Evolutionary conservation across 345 rosid genomes (phyloP).

Genomic region (Rubroshorea leprosula): DNA sequence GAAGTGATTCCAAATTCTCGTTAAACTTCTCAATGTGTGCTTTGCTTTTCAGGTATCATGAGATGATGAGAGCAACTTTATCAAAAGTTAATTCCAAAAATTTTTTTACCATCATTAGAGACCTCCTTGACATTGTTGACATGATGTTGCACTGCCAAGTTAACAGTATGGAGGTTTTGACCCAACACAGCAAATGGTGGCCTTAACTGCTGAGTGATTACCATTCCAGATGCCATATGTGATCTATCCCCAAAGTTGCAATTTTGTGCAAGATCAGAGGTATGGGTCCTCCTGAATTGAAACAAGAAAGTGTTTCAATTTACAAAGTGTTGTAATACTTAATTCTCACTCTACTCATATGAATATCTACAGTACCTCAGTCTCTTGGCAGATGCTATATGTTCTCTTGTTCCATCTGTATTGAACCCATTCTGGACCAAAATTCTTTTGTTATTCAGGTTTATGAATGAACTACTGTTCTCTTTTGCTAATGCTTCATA

Average conservation of each 20-base stretch:
- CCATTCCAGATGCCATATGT: conserved; percentile 36
- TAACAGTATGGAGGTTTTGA: conserved; percentile 38
- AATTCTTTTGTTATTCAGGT: conserved; percentile 69
- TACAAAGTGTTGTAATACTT: not conserved
- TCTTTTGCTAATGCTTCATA: conserved; percentile 86
- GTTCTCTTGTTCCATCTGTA: conserved; percentile 36
- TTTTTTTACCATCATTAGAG: conserved; percentile 36
- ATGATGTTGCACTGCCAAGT: conserved; percentile 26
- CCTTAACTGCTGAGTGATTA: conserved; percentile 43
- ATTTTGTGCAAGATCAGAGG: conserved; percentile 37
- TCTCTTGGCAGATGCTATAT: conserved; percentile 44
- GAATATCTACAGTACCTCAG: conserved; percentile 32
- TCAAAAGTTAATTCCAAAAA: not conserved
- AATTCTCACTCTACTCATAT: not conserved
- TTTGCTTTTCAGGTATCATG: conserved; percentile 13
- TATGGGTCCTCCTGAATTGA: conserved; percentile 59
- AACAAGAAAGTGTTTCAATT: conserved; percentile 1
- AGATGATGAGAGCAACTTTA: not conserved
- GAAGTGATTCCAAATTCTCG: conserved; percentile 4
- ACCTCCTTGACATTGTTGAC: conserved; percentile 30
- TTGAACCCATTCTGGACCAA: conserved; percentile 37
- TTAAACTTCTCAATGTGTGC: not conserved
- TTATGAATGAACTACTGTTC: conserved; percentile 44
- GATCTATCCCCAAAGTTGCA: conserved; percentile 43
- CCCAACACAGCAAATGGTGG: conserved; percentile 57